Evolutionary conservation across 306 rosid genomes (phyloP).

Genomic region (Inga leiocalycina): DNA sequence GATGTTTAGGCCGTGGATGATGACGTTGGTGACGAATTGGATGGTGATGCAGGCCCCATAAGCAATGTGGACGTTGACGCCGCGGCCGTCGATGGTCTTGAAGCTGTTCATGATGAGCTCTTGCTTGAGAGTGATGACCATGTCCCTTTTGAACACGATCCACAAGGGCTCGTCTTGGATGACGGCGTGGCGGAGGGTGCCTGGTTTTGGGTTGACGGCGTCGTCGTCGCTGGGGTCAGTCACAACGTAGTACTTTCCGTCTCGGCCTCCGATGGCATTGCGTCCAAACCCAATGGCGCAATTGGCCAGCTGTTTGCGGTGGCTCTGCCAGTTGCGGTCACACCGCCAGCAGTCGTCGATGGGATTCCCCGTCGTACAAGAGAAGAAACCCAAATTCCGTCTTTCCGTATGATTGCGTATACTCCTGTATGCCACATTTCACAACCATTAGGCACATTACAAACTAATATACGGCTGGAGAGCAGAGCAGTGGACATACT

Average conservation of each 20-base stretch:
- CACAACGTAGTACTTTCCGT: slow-evolving; percentile 79
- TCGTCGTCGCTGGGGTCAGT: slow-evolving; percentile 63
- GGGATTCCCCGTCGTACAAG: slow-evolving; percentile 92
- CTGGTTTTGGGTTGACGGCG: slow-evolving; percentile 72
- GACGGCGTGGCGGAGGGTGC: slow-evolving; percentile 94
- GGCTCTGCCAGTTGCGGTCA: slow-evolving; percentile 69
- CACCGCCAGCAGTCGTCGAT: slow-evolving; percentile 99
- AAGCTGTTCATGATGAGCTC: slow-evolving; percentile 96
- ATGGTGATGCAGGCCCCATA: slow-evolving; percentile 86
- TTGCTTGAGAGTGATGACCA: slow-evolving; percentile 90
- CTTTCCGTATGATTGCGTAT: slow-evolving; percentile 69
- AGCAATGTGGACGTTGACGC: slow-evolving; percentile 87
- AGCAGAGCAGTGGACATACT: no score
- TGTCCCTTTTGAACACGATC: slow-evolving; percentile 96
- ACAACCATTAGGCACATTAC: neutral
- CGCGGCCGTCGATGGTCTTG: slow-evolving; percentile 92
- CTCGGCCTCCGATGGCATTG: slow-evolving; percentile 91
- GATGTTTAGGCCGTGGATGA: slow-evolving; percentile 84
- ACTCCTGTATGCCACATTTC: slow-evolving; percentile 47
- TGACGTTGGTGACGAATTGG: slow-evolving; percentile 82
- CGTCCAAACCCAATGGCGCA: slow-evolving; percentile 93
- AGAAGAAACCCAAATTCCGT: slow-evolving; percentile 75
- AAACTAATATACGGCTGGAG: no score
- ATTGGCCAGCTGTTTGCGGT: slow-evolving; percentile 70
- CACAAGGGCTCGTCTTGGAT: slow-evolving; percentile 85